A percentile compares a stretch with the other conserved stretches of the same genome.
Conservation (phyloP, 331 rosid species). For the Erythrophleum ivorense region DNA sequence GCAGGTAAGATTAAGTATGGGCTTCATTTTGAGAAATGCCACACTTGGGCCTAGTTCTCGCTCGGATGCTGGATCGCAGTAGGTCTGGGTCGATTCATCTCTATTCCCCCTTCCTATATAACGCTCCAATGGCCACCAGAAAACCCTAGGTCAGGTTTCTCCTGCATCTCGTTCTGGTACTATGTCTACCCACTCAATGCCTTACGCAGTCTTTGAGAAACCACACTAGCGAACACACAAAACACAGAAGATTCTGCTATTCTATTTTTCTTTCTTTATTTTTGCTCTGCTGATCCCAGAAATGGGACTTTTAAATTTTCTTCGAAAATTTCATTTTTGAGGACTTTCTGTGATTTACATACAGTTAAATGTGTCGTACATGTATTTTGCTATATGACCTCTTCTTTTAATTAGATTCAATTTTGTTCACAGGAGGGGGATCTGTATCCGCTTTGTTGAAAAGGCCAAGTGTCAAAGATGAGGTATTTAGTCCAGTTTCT, state of each 20-base stretch:
- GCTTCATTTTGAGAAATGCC: not conserved
- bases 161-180: constrained; percentile 29
- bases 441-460: constrained; percentile 12
- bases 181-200: not conserved
- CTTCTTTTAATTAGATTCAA: not conserved
- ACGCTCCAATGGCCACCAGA: constrained; percentile 10
- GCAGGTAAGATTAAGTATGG: not conserved
- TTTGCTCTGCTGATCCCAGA: not conserved
- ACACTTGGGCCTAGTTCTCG: not conserved
- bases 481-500: constrained; percentile 44
- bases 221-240: too few relatives aligned
- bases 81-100: not conserved
- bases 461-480: constrained; percentile 45
- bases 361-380: not conserved
- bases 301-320: not conserved
- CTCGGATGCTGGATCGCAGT: too few relatives aligned
- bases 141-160: constrained; percentile 37
- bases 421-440: constrained; percentile 40
- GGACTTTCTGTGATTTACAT: not conserved
- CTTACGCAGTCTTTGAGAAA: not conserved
- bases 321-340: not conserved
- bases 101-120: not conserved
- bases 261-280: not conserved
- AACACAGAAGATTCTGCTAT: not conserved
- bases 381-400: too few relatives aligned